Conservation (phyloP, 139 green algal genomes). For the Picochlorum costavermella region DNA sequence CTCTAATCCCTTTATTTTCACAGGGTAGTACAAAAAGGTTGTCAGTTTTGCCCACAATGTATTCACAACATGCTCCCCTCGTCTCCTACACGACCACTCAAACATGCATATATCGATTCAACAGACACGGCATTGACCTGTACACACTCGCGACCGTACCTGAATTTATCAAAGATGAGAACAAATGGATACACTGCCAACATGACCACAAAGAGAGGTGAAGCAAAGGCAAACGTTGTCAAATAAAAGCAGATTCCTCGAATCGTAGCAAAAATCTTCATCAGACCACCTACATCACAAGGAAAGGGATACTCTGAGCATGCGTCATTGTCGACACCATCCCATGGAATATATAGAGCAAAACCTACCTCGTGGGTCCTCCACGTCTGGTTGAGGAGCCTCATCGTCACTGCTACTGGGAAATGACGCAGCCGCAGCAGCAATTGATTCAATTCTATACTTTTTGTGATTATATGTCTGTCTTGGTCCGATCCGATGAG, state of each 20-base stretch:
- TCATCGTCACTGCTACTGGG: background rate
- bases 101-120: background rate
- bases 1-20: constrained; percentile 72
- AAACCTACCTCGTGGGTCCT: background rate
- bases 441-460: too few relatives aligned
- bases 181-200: constrained; percentile 64
- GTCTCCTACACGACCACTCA: constrained; percentile 18
- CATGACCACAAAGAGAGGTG: constrained; percentile 85
- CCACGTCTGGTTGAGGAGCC: background rate
- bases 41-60: constrained; percentile 84
- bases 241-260: constrained; percentile 65
- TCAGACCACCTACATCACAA: background rate
- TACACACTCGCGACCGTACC: background rate
- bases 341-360: too few relatives aligned
- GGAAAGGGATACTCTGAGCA: too few relatives aligned
- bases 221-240: constrained; percentile 62
- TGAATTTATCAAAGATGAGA: constrained; percentile 65
- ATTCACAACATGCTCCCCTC: constrained; percentile 83
- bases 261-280: constrained; percentile 24
- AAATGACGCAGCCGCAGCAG: background rate
- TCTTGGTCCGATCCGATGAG: too few relatives aligned
- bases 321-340: too few relatives aligned
- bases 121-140: background rate
- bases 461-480: too few relatives aligned
- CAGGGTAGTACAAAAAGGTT: constrained; percentile 71